Conservation (phyloP, 139 green algal species). For the Chlorella sp. region DNA sequence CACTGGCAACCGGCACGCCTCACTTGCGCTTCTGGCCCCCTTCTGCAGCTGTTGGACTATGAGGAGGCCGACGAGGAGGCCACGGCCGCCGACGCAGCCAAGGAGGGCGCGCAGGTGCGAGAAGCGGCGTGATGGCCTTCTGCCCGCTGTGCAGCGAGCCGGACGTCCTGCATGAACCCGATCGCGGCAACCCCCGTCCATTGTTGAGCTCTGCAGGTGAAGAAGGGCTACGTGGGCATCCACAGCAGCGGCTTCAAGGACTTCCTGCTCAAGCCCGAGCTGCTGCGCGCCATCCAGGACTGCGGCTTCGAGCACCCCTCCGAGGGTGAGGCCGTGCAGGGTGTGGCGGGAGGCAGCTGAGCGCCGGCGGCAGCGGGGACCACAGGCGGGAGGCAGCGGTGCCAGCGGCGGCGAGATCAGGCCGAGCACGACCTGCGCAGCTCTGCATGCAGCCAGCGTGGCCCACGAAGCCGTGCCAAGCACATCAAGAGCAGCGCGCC, state of each 20-base stretch:
- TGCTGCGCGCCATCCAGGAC: slow-evolving; percentile 95
- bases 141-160: neutral
- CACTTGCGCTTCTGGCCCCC: too few relatives aligned
- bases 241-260: slow-evolving; percentile 98
- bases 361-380: too few relatives aligned
- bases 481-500: too few relatives aligned
- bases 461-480: too few relatives aligned
- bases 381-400: neutral
- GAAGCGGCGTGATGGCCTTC: neutral
- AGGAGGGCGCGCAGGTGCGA: slow-evolving; percentile 59
- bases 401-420: neutral
- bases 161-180: neutral
- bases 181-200: neutral
- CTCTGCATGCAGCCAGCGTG: neutral
- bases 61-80: slow-evolving; percentile 79
- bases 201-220: slow-evolving; percentile 51
- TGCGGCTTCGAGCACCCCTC: slow-evolving; percentile 99
- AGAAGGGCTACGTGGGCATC: slow-evolving; percentile 98
- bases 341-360: too few relatives aligned
- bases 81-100: slow-evolving; percentile 56
- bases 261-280: slow-evolving; percentile 95
- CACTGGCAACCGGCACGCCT: neutral
- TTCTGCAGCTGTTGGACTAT: slow-evolving; percentile 32
- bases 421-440: neutral
- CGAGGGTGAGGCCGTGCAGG: slow-evolving; percentile 82